Evolutionary conservation across 768 basidiomycete species (phyloP).

Genomic region (Boletus sp.): DNA sequence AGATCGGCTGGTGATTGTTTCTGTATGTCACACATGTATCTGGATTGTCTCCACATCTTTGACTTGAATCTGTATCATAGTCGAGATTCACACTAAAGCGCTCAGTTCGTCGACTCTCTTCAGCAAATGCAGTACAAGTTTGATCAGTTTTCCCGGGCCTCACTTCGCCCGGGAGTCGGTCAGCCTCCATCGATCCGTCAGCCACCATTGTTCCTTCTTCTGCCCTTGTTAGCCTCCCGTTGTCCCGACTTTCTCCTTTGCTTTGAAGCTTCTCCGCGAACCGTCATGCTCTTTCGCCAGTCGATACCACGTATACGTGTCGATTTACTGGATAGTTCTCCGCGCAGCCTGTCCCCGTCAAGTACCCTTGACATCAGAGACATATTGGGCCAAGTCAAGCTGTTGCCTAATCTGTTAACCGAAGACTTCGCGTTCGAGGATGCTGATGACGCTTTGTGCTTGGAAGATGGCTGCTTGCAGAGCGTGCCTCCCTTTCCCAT

Average conservation of each 20-base stretch:
- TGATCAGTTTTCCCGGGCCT: background rate
- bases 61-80: constrained; percentile 11
- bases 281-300: constrained; percentile 18
- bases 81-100: background rate
- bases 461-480: constrained; percentile 16
- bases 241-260: constrained; percentile 5
- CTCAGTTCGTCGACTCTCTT: background rate
- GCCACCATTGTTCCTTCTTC: constrained; percentile 11
- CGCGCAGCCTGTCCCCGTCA: constrained; percentile 17
- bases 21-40: constrained; percentile 26
- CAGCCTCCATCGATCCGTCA: constrained; percentile 26
- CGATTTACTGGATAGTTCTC: constrained; percentile 13
- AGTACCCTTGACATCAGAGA: constrained; percentile 30
- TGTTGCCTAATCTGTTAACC: constrained; percentile 21
- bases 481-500: constrained; percentile 34
- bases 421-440: constrained; percentile 19
- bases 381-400: constrained; percentile 12
- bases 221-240: constrained; percentile 5
- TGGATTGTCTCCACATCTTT: constrained; percentile 8
- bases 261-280: constrained; percentile 4
- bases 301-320: constrained; percentile 25
- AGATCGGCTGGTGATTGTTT: constrained; percentile 5
- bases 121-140: background rate
- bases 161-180: constrained; percentile 1
- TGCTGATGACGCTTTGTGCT: constrained; percentile 4